phyloP scores from a whole-genome alignment of 2,329 filamentous ascomycete genomes.

The Claviceps maximensis region DNA sequence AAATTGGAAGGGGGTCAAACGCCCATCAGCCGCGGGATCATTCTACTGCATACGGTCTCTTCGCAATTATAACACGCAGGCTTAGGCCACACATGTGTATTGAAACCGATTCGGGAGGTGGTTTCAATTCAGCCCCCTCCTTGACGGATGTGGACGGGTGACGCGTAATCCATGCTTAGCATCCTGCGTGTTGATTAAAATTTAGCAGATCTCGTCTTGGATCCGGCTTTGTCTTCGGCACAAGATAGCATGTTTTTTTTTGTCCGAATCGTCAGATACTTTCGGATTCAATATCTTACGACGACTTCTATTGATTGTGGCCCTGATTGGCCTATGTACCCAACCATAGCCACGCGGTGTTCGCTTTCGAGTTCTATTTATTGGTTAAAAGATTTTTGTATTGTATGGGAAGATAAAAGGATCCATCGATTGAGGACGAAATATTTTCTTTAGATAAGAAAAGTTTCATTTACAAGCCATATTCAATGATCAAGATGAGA shows the following conservation, averaged over 20 bases:
- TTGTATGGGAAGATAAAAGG: no score
- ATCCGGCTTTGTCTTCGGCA: not conserved
- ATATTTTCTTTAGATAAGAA: no score
- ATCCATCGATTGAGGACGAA: no score
- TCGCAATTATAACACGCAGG: no score
- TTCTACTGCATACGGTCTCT: no score
- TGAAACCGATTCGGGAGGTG: not conserved
- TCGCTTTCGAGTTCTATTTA: no score
- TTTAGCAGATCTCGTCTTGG: not conserved
- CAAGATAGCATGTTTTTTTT: no score
- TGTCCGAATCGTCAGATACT: no score
- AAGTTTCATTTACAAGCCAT: not conserved
- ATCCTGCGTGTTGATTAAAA: not conserved
- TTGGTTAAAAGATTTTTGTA: no score
- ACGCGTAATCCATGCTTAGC: not conserved
- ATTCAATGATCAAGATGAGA: not conserved
- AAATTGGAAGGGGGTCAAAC: not conserved
- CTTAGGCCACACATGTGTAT: not conserved
- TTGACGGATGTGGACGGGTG: not conserved
- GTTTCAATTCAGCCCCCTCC: not conserved
- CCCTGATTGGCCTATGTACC: no score
- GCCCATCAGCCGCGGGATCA: not conserved
- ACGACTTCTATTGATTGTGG: not conserved
- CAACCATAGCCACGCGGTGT: no score
- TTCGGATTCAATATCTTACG: no score